Conservation (phyloP, 2,329 filamentous ascomycete species). For the Neofusicoccum cordaticola region DNA sequence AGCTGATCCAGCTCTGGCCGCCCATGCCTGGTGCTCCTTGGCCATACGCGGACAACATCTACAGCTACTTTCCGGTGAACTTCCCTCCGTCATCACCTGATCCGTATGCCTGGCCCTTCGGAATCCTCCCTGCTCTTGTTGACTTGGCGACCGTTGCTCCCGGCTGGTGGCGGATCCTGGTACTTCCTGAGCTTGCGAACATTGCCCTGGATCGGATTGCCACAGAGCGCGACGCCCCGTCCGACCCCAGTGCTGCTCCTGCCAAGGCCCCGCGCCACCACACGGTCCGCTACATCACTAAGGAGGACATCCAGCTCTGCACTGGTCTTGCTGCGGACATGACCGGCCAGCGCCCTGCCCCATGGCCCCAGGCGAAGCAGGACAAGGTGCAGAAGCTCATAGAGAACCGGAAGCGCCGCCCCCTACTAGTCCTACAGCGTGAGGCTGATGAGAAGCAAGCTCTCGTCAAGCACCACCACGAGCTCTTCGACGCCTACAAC, state of each 20-base stretch:
- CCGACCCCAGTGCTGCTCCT: not conserved
- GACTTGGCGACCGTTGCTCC: not conserved
- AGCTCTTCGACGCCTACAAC: too few species aligned
- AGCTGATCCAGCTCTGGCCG: not conserved
- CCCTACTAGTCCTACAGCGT: too few species aligned
- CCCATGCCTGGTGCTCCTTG: not conserved
- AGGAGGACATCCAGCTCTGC: too few species aligned
- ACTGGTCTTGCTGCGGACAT: too few species aligned
- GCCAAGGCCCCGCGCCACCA: constrained; percentile 15
- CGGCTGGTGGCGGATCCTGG: not conserved
- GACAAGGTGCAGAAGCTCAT: too few species aligned
- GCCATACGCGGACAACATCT: not conserved
- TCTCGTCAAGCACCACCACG: too few species aligned
- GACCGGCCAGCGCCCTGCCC: too few species aligned
- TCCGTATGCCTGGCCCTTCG: not conserved
- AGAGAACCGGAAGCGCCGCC: too few species aligned
- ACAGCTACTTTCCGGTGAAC: not conserved
- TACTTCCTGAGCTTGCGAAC: not conserved
- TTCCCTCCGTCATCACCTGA: not conserved
- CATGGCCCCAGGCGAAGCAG: too few species aligned
- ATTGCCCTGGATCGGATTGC: not conserved
- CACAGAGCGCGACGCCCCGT: not conserved
- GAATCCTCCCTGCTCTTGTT: not conserved
- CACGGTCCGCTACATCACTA: too few species aligned
- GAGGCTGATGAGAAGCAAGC: too few species aligned